These are phyloP conservation scores for Rosa rugosa DNA, from an alignment of 306 rosid species.

Conservation along the genomic window DNA sequence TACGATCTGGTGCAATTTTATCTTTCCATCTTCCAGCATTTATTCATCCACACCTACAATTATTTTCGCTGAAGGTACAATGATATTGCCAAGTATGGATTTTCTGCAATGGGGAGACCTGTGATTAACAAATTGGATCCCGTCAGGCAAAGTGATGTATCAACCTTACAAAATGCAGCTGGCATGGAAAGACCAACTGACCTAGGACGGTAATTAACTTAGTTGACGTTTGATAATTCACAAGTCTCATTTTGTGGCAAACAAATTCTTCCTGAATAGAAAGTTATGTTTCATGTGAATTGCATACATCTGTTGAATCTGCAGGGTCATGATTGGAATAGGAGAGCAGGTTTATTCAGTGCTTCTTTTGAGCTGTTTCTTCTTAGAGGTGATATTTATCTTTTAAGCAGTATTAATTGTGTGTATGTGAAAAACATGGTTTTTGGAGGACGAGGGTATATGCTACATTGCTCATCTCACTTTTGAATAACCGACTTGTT, in stretches of 20 bases:
- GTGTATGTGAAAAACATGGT: not conserved
- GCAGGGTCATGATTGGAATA: conserved; percentile 78
- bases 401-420: not conserved
- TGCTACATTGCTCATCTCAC: not conserved
- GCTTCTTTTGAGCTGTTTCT: conserved; percentile 75
- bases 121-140: conserved; percentile 38
- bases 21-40: conserved; percentile 7
- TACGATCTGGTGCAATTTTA: not conserved
- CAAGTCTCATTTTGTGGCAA: not conserved
- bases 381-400: conserved; percentile 63
- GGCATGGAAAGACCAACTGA: conserved; percentile 55
- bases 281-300: not conserved
- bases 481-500: conserved; percentile 23
- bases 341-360: conserved; percentile 77
- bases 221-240: conserved; percentile 21
- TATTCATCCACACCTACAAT: conserved; percentile 14
- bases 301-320: conserved; percentile 14
- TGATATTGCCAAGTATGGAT: conserved; percentile 89
- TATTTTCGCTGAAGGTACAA: conserved; percentile 63
- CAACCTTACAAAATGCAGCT: conserved; percentile 34
- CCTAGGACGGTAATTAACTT: conserved; percentile 65
- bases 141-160: conserved; percentile 40
- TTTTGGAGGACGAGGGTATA: not conserved
- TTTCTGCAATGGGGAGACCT: conserved; percentile 76
- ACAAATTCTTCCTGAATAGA: conserved; percentile 4